Percentiles rank a stretch among this genome's conserved stretches.
These are phyloP conservation scores for Linum trigynum DNA, from an alignment of 345 rosid species.

Conservation along the genomic window DNA sequence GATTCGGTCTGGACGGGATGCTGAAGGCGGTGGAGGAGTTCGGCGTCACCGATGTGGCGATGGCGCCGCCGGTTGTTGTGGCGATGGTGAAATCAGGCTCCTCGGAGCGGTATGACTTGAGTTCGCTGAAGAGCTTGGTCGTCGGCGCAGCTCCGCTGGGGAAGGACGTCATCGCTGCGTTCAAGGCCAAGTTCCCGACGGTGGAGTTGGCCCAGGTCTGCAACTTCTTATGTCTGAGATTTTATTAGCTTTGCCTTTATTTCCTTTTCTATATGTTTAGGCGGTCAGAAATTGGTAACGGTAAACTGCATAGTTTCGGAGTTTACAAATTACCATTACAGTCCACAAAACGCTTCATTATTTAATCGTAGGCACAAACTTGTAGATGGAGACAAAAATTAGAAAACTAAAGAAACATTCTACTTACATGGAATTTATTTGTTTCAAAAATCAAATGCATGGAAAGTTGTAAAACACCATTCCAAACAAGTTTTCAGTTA, in stretches of 20 bases:
- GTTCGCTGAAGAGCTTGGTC: slow-evolving; percentile 11
- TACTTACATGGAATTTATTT: no score
- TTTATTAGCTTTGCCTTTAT: neutral
- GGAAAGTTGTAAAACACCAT: no score
- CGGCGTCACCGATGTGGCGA: slow-evolving; percentile 13
- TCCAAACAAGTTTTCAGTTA: no score
- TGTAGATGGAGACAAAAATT: no score
- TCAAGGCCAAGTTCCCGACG: slow-evolving; percentile 15
- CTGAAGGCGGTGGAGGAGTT: slow-evolving; percentile 20
- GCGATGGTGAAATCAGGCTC: slow-evolving; percentile 12
- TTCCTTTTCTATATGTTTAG: no score
- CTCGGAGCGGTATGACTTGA: slow-evolving; percentile 14
- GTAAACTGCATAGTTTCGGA: no score
- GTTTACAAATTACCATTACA: no score
- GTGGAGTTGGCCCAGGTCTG: slow-evolving; percentile 18
- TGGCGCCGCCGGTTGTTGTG: slow-evolving; percentile 25
- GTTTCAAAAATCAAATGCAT: no score
- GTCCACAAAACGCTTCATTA: no score
- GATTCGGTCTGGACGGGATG: slow-evolving; percentile 23
- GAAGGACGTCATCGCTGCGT: slow-evolving; percentile 18
- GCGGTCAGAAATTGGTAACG: no score
- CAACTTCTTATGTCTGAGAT: neutral
- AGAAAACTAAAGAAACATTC: no score
- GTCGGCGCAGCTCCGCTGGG: slow-evolving; percentile 29
- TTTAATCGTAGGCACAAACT: no score